These are phyloP conservation scores for Hibiscus tridactylites DNA, from an alignment of 345 rosid species.

Conservation along the genomic window DNA sequence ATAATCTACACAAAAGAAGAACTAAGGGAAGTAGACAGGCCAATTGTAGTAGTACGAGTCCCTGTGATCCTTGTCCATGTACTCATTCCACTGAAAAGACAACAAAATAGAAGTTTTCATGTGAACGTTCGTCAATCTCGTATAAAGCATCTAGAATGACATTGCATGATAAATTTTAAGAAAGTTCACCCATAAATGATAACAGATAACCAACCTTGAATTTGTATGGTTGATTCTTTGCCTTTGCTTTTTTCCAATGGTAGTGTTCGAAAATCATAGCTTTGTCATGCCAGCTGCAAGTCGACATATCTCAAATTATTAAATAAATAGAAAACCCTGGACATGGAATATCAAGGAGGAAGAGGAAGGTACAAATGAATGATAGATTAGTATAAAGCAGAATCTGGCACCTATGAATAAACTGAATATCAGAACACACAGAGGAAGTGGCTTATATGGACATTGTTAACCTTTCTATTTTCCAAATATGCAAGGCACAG, in stretches of 20 bases:
- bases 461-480: background rate
- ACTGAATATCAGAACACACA: background rate
- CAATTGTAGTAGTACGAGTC: slow-evolving; percentile 75
- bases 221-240: slow-evolving; percentile 65
- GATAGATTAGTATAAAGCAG: background rate
- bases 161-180: background rate
- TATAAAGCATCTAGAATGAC: background rate
- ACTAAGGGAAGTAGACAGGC: slow-evolving; percentile 75
- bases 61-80: slow-evolving; percentile 60
- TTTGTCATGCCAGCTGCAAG: slow-evolving; percentile 86
- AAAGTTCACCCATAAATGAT: background rate
- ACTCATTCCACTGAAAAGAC: slow-evolving; percentile 70
- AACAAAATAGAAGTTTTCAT: slow-evolving; percentile 10
- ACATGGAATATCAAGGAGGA: background rate
- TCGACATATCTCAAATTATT: background rate
- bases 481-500: background rate
- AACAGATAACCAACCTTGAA: slow-evolving; percentile 43
- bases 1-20: background rate
- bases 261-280: slow-evolving; percentile 78
- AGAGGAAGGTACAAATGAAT: background rate
- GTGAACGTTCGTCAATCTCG: background rate
- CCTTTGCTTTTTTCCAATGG: slow-evolving; percentile 77
- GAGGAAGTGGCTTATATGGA: background rate
- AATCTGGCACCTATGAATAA: background rate
- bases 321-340: background rate